phyloP scores from a whole-genome alignment of 805 yeast species.

The Schwanniomyces pseudopolymorphus region DNA sequence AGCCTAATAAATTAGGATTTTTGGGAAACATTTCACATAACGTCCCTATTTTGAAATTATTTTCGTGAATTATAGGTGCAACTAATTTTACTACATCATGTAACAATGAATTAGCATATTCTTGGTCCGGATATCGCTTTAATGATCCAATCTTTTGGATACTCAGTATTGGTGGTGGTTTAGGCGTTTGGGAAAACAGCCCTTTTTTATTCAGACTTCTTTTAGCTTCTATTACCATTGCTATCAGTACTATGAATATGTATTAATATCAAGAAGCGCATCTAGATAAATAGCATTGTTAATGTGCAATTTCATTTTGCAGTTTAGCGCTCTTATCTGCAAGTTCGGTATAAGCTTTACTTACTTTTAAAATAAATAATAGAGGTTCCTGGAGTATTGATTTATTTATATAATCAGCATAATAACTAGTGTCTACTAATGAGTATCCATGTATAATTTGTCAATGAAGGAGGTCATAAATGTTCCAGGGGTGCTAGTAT shows the following conservation, averaged over 20 bases:
- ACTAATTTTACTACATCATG: constrained; percentile 69
- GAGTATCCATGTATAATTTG: constrained; percentile 17
- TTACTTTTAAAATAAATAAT: no score
- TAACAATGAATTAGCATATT: constrained; percentile 48
- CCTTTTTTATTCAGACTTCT: neutral
- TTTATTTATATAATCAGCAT: no score
- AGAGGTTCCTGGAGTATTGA: no score
- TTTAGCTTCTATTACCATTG: constrained; percentile 10
- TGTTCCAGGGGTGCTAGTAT: constrained; percentile 51
- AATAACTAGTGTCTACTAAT: neutral
- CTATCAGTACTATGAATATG: neutral
- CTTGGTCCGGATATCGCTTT: constrained; percentile 35
- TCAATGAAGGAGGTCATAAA: constrained; percentile 52
- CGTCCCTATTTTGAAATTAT: constrained; percentile 62
- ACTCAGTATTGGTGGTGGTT: constrained; percentile 36
- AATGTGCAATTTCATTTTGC: neutral
- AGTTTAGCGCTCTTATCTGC: neutral
- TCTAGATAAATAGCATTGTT: neutral
- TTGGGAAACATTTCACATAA: constrained; percentile 84
- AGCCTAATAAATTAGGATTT: constrained; percentile 62
- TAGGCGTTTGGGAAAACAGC: neutral
- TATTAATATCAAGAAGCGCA: neutral
- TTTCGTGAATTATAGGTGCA: constrained; percentile 74
- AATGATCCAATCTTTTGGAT: constrained; percentile 38
- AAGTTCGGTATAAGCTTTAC: neutral